Conservation (phyloP, 139 green algal species). For the Ulvella scutata region DNA sequence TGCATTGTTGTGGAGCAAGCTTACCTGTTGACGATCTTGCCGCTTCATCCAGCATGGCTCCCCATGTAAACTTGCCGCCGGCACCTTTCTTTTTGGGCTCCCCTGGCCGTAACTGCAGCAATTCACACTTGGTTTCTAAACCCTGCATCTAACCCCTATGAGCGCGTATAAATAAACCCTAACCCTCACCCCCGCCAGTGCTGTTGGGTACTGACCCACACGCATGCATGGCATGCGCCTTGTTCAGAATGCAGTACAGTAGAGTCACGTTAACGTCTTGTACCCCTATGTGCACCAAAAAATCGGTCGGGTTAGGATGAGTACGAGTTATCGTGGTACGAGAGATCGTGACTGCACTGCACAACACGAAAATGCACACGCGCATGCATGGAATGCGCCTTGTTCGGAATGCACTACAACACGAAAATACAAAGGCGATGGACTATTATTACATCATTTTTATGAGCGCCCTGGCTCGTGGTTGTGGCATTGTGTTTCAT, state of each 20-base stretch:
- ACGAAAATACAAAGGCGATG: background rate
- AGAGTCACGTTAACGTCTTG: background rate
- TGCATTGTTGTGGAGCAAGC: background rate
- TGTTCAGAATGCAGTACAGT: background rate
- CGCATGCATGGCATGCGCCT: background rate
- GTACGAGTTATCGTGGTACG: background rate
- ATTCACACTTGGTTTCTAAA: background rate
- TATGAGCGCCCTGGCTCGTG: too few species aligned
- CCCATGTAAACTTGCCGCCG: constrained; percentile 81
- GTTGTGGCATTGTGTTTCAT: too few species aligned
- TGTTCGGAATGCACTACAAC: background rate
- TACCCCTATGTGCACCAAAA: background rate
- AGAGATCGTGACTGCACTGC: background rate
- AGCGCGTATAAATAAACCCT: background rate
- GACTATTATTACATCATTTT: background rate
- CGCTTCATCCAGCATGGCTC: constrained; percentile 20
- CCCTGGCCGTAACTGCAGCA: constrained; percentile 16
- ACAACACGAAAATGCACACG: background rate
- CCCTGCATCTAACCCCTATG: background rate
- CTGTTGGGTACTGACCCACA: background rate
- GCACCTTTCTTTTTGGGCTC: constrained; percentile 62
- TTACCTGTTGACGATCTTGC: background rate
- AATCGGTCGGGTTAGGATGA: background rate
- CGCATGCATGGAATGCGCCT: background rate
- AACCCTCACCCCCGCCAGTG: background rate